Evolutionary conservation across 164 flowering plant species (phyloP).

Genomic region (Euptelea pleiosperma): DNA sequence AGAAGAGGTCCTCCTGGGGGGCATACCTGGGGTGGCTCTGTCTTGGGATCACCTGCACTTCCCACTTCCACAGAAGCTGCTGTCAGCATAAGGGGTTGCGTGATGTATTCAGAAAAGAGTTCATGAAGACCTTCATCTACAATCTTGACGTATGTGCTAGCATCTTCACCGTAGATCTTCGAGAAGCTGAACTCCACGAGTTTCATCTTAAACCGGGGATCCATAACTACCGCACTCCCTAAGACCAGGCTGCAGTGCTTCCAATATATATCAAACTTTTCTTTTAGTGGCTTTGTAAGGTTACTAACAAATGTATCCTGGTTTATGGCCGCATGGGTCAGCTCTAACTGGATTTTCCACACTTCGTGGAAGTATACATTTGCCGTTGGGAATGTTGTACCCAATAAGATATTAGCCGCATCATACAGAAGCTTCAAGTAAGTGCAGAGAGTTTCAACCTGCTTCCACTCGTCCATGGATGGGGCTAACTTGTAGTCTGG

Average conservation of each 20-base stretch:
- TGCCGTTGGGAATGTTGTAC: conserved; percentile 47
- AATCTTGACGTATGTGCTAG: conserved; percentile 41
- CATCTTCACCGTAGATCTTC: conserved; percentile 69
- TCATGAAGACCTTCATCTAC: conserved; percentile 85
- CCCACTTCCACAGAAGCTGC: conserved; percentile 46
- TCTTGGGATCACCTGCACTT: conserved; percentile 20
- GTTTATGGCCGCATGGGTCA: conserved; percentile 47
- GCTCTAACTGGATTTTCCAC: conserved; percentile 76
- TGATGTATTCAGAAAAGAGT: conserved; percentile 67
- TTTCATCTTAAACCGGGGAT: conserved; percentile 92
- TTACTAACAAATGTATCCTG: conserved; percentile 48
- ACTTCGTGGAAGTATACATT: conserved; percentile 74
- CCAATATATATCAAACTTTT: conserved; percentile 72
- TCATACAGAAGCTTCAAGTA: conserved; percentile 61
- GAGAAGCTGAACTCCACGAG: conserved; percentile 82
- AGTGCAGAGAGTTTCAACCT: conserved; percentile 50
- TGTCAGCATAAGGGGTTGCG: conserved; percentile 55
- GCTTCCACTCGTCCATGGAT: conserved; percentile 70
- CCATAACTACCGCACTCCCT: conserved; percentile 79
- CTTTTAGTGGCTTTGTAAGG: conserved; percentile 48
- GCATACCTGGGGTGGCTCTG: conserved; percentile 23
- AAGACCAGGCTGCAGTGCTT: conserved; percentile 57
- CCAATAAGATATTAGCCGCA: conserved; percentile 45
- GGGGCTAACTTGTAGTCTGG: conserved; percentile 68
- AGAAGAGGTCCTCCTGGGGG: conserved; percentile 27